A percentile compares a stretch with the other conserved stretches of the same genome.
Conservation (phyloP, 495 filamentous ascomycete species). For the Antarctomyces pellizariae region DNA sequence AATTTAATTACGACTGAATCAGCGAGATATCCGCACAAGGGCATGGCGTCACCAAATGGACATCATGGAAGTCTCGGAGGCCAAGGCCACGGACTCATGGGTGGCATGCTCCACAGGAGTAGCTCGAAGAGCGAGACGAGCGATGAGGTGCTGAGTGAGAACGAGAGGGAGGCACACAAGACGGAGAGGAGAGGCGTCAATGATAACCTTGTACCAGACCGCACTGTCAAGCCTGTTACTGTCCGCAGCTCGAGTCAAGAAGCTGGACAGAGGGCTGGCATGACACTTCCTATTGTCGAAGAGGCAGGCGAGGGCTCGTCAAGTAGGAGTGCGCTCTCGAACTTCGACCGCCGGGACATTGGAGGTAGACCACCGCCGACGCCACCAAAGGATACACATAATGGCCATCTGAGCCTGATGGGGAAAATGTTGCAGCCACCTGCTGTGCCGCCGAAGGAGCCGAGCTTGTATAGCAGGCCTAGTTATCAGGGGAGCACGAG, state of each 20-base stretch:
- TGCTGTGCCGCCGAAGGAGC: no score
- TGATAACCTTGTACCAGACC: conserved; percentile 26
- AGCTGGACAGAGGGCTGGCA: conserved; percentile 22
- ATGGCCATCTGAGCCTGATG: not conserved
- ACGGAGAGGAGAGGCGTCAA: conserved; percentile 23
- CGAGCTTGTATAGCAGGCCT: no score
- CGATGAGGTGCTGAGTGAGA: conserved; percentile 26
- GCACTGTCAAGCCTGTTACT: conserved; percentile 24
- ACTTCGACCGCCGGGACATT: conserved; percentile 7
- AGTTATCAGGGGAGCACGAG: no score
- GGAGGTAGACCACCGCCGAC: conserved; percentile 6
- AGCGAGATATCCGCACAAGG: conserved; percentile 8
- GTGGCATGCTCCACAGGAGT: conserved; percentile 21
- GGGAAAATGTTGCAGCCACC: no score
- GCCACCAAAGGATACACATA: conserved; percentile 8
- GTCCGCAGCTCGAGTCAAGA: conserved; percentile 28
- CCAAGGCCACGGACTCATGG: conserved; percentile 15
- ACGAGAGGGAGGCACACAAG: conserved; percentile 22
- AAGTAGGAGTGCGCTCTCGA: conserved; percentile 4
- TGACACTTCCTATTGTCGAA: conserved; percentile 73
- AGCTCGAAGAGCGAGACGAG: conserved; percentile 19
- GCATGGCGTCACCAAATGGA: conserved; percentile 8
- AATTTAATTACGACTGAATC: conserved; percentile 11
- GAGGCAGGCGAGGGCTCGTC: conserved; percentile 63
- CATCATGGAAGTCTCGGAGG: conserved; percentile 7